phyloP scores from a whole-genome alignment of 257 asterid genomes.

The Solanum corneliomulleri region DNA sequence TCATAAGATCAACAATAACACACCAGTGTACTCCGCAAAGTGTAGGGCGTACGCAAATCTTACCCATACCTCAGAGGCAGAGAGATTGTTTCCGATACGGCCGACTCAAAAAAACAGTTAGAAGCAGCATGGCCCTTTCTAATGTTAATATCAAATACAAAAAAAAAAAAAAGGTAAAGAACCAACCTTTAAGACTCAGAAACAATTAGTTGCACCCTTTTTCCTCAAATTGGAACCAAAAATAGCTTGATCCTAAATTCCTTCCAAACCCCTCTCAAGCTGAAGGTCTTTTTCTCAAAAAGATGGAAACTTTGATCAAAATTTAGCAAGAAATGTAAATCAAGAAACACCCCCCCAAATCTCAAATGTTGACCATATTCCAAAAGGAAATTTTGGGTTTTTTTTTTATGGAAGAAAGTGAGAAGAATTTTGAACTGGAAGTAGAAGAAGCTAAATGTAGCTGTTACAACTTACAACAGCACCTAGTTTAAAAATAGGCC shows the following conservation, averaged over 20 bases:
- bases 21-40: not conserved
- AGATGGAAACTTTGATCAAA: not conserved
- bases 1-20: not conserved
- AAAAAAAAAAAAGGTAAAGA: slow-evolving; percentile 5
- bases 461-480: not conserved
- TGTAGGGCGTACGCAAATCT: not conserved
- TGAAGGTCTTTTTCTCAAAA: not conserved
- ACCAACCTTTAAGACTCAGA: slow-evolving; percentile 28
- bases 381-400: not conserved
- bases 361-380: not conserved
- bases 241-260: slow-evolving; percentile 8
- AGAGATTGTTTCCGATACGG: not conserved
- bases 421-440: not conserved
- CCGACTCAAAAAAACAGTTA: not conserved
- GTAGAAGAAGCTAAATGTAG: slow-evolving; percentile 4
- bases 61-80: not conserved
- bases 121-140: not conserved
- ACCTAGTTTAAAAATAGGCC: not conserved
- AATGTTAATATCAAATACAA: not conserved
- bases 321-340: not conserved
- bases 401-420: not conserved
- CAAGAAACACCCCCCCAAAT: not conserved
- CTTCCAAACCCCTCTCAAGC: slow-evolving; percentile 1
- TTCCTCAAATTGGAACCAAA: slow-evolving; percentile 18
- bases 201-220: slow-evolving; percentile 5